Base-by-base conservation (phyloP, 257 asterid genomes). In the Forsythia suspensa region DNA sequence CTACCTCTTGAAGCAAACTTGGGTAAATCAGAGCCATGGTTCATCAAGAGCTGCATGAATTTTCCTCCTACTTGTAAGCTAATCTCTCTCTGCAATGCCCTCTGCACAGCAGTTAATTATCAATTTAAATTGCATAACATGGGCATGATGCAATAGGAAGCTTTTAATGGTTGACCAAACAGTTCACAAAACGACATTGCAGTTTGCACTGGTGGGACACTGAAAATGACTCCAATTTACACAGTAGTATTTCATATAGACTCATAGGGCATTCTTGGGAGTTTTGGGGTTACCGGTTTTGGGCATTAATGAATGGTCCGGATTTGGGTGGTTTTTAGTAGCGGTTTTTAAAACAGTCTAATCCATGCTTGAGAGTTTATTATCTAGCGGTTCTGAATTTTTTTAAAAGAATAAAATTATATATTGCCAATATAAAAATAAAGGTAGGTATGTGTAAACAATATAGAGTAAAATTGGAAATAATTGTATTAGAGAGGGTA, bases 1-100 rank as follows among this genome's bases (percentile, higher is more conserved):
- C 73, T 85, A 95, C 99, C 99, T 92, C 94, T 89, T 70, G 94
- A 87, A 69, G 86, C 66, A 77, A 91, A 92, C 89, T 91, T 93
- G 78, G 97, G 98, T 52, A 92, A 80, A 81, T 90, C 98, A 39
- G 90, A 70, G 81, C 83, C 90, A 74, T 86, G 88, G 76, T 89
- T 89, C 94, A 88, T 85, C 77, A 95, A 76, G 77, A 93, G 90
- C 91, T 93, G 97, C 93, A 88, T 91, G 82, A 91, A 79, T 74
- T 88, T 95, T 71, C 93, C 96, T 75, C 96, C 98, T 42, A 88
- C 73, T 74, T 85, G 91, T 40, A 87, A 90, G 87, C 90, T 85
- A 81, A 92, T 84, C 79, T 89, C 97, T 92, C 89, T 87, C 83
- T 88, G 97, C 81, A 92, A 41, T 71, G 84, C 82, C 86, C 82